Base-by-base conservation (phyloP, 169 alveolate genomes). In the Eimeria necatrix region DNA sequence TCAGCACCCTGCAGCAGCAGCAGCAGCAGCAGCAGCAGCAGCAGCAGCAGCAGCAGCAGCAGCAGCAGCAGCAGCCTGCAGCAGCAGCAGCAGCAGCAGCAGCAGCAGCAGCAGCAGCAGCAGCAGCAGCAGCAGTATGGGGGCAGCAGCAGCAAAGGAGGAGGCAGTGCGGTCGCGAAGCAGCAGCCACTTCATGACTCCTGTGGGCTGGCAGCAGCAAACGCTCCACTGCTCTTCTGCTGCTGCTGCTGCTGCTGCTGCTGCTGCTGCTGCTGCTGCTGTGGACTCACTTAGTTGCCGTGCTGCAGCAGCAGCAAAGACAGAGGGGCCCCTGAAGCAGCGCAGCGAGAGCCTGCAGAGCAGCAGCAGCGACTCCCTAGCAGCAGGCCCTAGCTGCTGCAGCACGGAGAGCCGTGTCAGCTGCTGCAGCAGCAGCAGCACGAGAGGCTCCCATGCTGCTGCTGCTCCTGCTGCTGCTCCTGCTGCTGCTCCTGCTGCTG, bases 131-230 rank as follows among this genome's bases (percentile, higher is more conserved):
- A 41, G 85, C 22, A 41, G 56, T 18, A 68, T 46, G 49, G 88
- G 70, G 49, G 88, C 70, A 78, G 88, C 1, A 8, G 64, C 24
- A 32, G 41, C 61, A 76, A 61, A 20, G 18, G 52, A 18, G 52
- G 6, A 73, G 84, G 12, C 6, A 18, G 48, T 48, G 48, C 88
- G 49, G 48, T 48, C 41, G 16, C 9, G 4, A 4, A 74, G 85
- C 85, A 74, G 85, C 59, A 74, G 88, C 88, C 2, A 48, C 48
- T 18, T n/a, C n/a, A n/a, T n/a, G n/a, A n/a, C n/a, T n/a, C n/a
- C n/a, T n/a, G n/a, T n/a, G n/a, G n/a, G n/a, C n/a, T n/a, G n/a
- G 71, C 88, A 78, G 56, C 86, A 76, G 86, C 86, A 76, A 16
- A 9, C 4, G 56, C 61, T 3, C 2, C 18, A 24, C 24, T 7